phyloP scores from a whole-genome alignment of 2,329 filamentous ascomycete species.

The Rhytidhysteron rufulum region DNA sequence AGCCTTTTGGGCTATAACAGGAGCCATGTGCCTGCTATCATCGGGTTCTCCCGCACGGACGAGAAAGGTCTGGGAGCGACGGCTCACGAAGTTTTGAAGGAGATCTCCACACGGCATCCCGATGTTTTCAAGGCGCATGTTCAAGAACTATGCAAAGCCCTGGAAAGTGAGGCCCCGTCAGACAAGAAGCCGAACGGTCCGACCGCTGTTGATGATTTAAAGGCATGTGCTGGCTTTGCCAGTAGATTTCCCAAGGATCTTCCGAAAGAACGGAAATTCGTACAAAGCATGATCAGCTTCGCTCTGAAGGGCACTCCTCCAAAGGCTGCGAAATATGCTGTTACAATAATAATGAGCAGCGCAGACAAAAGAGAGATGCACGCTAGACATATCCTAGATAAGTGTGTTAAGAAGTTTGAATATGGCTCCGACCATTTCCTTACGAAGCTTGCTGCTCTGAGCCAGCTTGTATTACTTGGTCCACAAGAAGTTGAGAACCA shows the following conservation, averaged over 20 bases:
- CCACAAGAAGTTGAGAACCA: constrained; percentile 65
- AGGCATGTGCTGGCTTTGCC: constrained; percentile 89
- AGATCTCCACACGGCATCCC: constrained; percentile 85
- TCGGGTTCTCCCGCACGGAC: constrained; percentile 81
- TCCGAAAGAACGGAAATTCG: constrained; percentile 72
- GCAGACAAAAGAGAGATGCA: constrained; percentile 77
- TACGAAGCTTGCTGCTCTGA: constrained; percentile 65
- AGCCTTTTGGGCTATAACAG: constrained; percentile 87
- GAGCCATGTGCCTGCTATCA: constrained; percentile 86
- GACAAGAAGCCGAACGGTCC: constrained; percentile 64
- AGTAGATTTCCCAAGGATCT: constrained; percentile 82
- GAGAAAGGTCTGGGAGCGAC: constrained; percentile 71
- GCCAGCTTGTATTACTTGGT: constrained; percentile 72
- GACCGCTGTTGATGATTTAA: constrained; percentile 81
- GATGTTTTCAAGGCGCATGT: constrained; percentile 91
- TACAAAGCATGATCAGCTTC: constrained; percentile 76
- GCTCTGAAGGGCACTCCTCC: constrained; percentile 77
- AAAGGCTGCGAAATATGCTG: constrained; percentile 85
- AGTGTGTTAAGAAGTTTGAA: constrained; percentile 68
- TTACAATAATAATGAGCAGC: constrained; percentile 80
- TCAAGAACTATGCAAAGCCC: constrained; percentile 81
- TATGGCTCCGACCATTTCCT: constrained; percentile 73
- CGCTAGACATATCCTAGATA: constrained; percentile 76
- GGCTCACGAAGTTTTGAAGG: constrained; percentile 84
- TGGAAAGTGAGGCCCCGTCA: constrained; percentile 76